A percentile compares a stretch with the other conserved stretches of the same genome.
Evolutionary conservation across 2,329 filamentous ascomycete species (phyloP).

Genomic region (Didymella pomorum): DNA sequence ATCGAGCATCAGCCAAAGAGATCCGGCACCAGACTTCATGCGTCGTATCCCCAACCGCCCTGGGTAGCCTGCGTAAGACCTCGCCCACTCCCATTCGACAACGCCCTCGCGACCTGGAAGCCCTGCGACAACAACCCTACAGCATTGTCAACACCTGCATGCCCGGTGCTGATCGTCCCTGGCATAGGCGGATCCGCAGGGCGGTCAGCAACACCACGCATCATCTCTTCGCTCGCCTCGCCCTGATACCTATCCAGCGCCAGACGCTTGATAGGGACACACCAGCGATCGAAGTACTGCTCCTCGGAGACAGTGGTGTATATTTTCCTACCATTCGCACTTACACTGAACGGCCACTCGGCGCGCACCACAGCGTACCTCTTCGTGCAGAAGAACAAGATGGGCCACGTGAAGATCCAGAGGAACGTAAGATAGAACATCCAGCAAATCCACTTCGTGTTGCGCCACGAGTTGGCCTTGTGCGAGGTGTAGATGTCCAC

Average conservation of each 20-base stretch:
- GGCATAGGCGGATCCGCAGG: constrained; percentile 56
- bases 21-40: constrained; percentile 5
- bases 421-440: constrained; percentile 72
- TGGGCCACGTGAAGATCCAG: constrained; percentile 75
- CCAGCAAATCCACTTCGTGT: constrained; percentile 69
- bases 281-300: constrained; percentile 71
- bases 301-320: constrained; percentile 61
- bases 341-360: constrained; percentile 66
- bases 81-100: constrained; percentile 28
- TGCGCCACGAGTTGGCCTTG: constrained; percentile 69
- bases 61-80: constrained; percentile 32
- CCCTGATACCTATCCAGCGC: constrained; percentile 66
- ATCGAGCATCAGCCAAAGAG: too few relatives aligned
- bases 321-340: constrained; percentile 47
- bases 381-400: constrained; percentile 71
- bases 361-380: constrained; percentile 70
- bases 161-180: constrained; percentile 38
- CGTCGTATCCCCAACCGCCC: constrained; percentile 48
- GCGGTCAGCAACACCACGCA: constrained; percentile 40
- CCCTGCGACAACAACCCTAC: constrained; percentile 47
- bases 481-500: constrained; percentile 71
- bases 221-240: constrained; percentile 59
- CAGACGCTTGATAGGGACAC: constrained; percentile 65
- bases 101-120: constrained; percentile 41
- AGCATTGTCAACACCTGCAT: constrained; percentile 43